Evolutionary conservation across 768 basidiomycete species (phyloP), one percentile per base, ranked within the genome.

Genomic region (Leccinellum albellum): DNA sequence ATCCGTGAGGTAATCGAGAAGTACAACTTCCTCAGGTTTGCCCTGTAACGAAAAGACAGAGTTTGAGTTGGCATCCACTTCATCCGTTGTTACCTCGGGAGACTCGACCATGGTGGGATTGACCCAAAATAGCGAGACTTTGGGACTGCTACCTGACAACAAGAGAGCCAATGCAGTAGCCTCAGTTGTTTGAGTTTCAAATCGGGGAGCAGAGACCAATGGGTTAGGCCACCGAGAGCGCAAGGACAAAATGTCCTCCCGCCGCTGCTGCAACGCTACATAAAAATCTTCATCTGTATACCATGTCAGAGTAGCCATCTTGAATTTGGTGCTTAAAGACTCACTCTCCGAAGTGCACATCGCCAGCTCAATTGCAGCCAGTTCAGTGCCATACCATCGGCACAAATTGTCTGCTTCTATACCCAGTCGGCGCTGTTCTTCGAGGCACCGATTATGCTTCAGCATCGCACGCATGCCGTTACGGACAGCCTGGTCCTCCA

Each of bases 201-300:
- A 65, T 21, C 13, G 52, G 35, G 23, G 31, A 0, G 12, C 2
- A 3, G 64, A 62, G 15, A 55, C 60, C 3, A 67, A 47, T 1
- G 58, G 50, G 26, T 55, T 73, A 1, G 58, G 21, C 72, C 51
- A 54, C 57, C 49, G 59, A 46, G 26, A 32, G 20, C 8, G 2
- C 2, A 46, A 20, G 24, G 44, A 28, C 12, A 40, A 20, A 14
- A 52, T 40, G 23, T 52, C 14, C 13, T 52, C 51, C 26, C 28
- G 40, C 6, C n/a, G 31, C 13, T 51, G 23, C 7, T 29, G 21
- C 15, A 21, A n/a, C 17, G n/a, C 6, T 4, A 47, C 15, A 15
- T 23, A 15, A 28, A n/a, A 28, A 12, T 3, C 23, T 8, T 14
- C n/a, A 29, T 12, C 31, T 33, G 21, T 17, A 28, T 5, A 20